phyloP scores from a whole-genome alignment of 2,329 filamentous ascomycete genomes.

The Aplosporella prunicola region DNA sequence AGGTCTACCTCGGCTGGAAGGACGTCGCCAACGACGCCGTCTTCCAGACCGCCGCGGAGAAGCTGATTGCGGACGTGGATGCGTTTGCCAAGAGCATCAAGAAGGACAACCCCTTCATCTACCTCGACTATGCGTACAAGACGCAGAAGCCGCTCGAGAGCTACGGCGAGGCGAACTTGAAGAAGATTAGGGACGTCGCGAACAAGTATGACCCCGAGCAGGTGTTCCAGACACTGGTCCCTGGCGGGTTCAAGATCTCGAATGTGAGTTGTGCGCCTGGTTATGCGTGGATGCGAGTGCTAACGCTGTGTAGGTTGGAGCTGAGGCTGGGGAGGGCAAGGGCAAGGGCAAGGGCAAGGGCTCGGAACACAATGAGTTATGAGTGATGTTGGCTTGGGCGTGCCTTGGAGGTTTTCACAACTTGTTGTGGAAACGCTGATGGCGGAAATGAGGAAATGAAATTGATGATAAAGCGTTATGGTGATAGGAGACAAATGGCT shows the following conservation, averaged over 20 bases:
- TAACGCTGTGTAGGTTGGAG: no score
- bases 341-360: no score
- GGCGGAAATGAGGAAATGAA: no score
- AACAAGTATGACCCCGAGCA: constrained; percentile 15
- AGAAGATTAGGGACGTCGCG: constrained; percentile 9
- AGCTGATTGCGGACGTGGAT: constrained; percentile 1
- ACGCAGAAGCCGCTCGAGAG: constrained; percentile 15
- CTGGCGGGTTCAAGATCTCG: constrained; percentile 22
- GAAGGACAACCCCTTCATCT: constrained; percentile 5
- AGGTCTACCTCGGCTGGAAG: constrained; percentile 8
- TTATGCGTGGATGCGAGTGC: no score
- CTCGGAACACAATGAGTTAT: no score
- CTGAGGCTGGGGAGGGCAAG: no score
- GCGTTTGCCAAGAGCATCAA: constrained; percentile 1
- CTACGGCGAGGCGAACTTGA: constrained; percentile 16
- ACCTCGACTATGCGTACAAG: constrained; percentile 6
- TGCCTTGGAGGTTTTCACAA: no score
- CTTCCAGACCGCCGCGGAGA: constrained; percentile 1
- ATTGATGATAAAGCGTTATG: no score
- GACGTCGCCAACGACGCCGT: constrained; percentile 1
- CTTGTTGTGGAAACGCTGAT: no score
- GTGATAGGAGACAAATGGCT: no score
- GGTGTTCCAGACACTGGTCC: constrained; percentile 20
- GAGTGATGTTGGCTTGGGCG: no score
- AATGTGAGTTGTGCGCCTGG: constrained; percentile 13